Percentiles rank a stretch among this genome's conserved stretches.
phyloP scores from a whole-genome alignment of 2,329 filamentous ascomycete genomes.

The Trichophyton schoenleinii region DNA sequence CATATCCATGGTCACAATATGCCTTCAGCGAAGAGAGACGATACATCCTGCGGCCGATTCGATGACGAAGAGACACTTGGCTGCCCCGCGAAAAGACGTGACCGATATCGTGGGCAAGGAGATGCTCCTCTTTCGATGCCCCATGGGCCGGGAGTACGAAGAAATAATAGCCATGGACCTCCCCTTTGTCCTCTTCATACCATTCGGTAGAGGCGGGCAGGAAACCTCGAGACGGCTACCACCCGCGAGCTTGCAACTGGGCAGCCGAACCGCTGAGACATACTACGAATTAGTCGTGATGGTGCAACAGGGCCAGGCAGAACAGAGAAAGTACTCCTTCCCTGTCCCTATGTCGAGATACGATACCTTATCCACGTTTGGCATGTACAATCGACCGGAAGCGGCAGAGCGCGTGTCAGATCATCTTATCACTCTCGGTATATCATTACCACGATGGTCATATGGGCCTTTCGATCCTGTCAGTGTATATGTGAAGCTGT shows the following conservation, averaged over 20 bases:
- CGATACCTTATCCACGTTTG: conserved; percentile 94
- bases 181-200: conserved; percentile 94
- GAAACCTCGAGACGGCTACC: conserved; percentile 83
- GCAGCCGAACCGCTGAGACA: conserved; percentile 89
- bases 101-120: conserved; percentile 92
- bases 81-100: conserved; percentile 78
- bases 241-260: conserved; percentile 78
- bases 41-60: conserved; percentile 95
- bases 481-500: conserved; percentile 87
- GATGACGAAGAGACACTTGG: conserved; percentile 79
- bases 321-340: conserved; percentile 82
- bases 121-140: conserved; percentile 78
- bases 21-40: conserved; percentile 81
- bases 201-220: conserved; percentile 80
- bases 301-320: conserved; percentile 75
- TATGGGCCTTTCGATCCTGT: conserved; percentile 93
- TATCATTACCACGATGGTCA: conserved; percentile 88
- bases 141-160: conserved; percentile 71
- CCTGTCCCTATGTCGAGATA: conserved; percentile 85
- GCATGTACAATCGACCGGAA: conserved; percentile 97
- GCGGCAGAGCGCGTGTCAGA: conserved; percentile 74
- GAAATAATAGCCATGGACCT: conserved; percentile 91
- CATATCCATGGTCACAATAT: conserved; percentile 87
- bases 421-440: conserved; percentile 80
- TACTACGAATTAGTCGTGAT: conserved; percentile 94